These are phyloP conservation scores for Draba incana DNA, from an alignment of 345 rosid species.

Conservation along the genomic window DNA sequence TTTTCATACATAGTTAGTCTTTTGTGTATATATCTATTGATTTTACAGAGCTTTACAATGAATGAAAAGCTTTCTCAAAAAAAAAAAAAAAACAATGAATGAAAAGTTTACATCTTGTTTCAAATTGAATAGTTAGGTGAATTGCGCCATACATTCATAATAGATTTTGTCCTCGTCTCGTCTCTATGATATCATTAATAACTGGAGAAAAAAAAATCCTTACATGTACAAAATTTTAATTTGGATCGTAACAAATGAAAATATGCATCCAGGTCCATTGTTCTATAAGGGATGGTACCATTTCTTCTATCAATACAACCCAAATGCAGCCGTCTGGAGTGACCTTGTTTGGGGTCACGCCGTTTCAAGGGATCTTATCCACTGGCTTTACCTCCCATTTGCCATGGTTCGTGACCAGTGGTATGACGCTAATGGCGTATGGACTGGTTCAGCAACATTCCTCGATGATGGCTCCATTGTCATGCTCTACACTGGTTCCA, in stretches of 20 bases:
- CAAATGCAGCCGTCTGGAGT: conserved; percentile 86
- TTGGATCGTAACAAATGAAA: not conserved
- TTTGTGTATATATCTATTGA: too few relatives aligned
- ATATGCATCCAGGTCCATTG: conserved; percentile 63
- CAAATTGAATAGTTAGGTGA: too few relatives aligned
- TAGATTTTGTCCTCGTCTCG: not conserved
- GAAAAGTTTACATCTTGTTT: too few relatives aligned
- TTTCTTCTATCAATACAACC: conserved; percentile 93
- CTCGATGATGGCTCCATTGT: conserved; percentile 75
- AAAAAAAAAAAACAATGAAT: too few relatives aligned
- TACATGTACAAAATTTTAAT: not conserved
- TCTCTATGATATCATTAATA: not conserved
- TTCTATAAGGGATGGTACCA: conserved; percentile 95
- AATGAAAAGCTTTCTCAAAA: too few relatives aligned
- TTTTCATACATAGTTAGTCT: too few relatives aligned
- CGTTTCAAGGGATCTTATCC: conserved; percentile 74
- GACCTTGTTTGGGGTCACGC: conserved; percentile 97
- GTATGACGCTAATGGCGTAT: conserved; percentile 82
- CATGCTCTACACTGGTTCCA: conserved; percentile 89
- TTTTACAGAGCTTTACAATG: too few relatives aligned
- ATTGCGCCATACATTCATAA: too few relatives aligned
- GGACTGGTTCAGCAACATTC: conserved; percentile 93
- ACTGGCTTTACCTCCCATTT: conserved; percentile 86
- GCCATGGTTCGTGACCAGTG: conserved; percentile 89
- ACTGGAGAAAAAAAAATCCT: not conserved